phyloP scores from a whole-genome alignment of 2,329 filamentous ascomycete species.

The Intubia oerlemansii region DNA sequence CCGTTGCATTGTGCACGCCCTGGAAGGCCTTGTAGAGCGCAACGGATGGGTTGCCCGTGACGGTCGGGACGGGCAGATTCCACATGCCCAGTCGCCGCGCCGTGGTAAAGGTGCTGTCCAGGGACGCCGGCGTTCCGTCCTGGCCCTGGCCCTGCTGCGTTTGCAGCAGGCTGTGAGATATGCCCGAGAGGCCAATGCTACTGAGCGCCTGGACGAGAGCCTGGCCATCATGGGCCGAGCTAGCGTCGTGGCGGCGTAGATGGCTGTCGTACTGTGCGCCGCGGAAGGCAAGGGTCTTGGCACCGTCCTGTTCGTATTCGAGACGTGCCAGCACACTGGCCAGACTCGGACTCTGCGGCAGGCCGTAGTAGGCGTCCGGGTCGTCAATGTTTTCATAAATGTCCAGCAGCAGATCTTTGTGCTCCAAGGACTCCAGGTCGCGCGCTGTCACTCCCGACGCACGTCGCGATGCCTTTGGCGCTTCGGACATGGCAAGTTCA shows the following conservation, averaged over 20 bases:
- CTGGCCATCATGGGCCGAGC: constrained; percentile 36
- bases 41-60: constrained; percentile 39
- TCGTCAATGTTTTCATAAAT: constrained; percentile 92
- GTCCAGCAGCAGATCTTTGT: constrained; percentile 48
- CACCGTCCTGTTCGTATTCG: constrained; percentile 74
- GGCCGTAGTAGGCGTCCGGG: constrained; percentile 86
- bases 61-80: constrained; percentile 60
- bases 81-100: constrained; percentile 74
- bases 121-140: constrained; percentile 33
- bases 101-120: constrained; percentile 57
- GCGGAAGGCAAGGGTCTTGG: constrained; percentile 74
- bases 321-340: constrained; percentile 59
- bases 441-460: constrained; percentile 30
- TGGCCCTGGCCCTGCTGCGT: constrained; percentile 39
- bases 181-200: constrained; percentile 60
- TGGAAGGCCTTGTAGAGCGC: constrained; percentile 68
- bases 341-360: constrained; percentile 58
- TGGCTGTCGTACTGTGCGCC: constrained; percentile 81
- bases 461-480: constrained; percentile 36
- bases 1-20: constrained; percentile 45
- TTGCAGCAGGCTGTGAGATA: constrained; percentile 62
- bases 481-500: constrained; percentile 45
- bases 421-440: constrained; percentile 21
- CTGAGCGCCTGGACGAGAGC: constrained; percentile 60
- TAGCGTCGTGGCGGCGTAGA: constrained; percentile 36